These are phyloP conservation scores for Globisporangium orthogonon DNA, from an alignment of 352 stramenopile species.

Conservation along the genomic window DNA sequence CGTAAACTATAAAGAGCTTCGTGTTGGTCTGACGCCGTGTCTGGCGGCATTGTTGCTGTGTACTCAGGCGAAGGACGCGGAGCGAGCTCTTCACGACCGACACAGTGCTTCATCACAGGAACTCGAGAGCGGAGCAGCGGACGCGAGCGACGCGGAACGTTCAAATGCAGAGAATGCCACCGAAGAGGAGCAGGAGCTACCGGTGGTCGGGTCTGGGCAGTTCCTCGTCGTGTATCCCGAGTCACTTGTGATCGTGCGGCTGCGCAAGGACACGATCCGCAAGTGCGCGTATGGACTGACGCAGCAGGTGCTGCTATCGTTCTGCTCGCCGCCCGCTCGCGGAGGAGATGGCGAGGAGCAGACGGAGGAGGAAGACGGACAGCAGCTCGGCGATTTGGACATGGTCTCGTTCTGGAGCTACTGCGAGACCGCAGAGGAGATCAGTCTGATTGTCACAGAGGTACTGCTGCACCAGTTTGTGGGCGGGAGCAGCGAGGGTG, in stretches of 20 bases:
- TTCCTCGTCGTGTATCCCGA: slow-evolving; percentile 80
- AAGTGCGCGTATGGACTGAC: slow-evolving; percentile 75
- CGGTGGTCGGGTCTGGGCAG: slow-evolving; percentile 59
- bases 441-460: slow-evolving; percentile 76
- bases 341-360: neutral
- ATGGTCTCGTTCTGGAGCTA: slow-evolving; percentile 78
- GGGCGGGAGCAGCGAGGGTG: too few species aligned
- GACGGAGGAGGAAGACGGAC: neutral
- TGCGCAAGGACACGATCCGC: slow-evolving; percentile 68
- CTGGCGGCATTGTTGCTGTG: neutral
- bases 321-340: slow-evolving; percentile 2
- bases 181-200: neutral
- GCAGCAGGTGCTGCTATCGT: slow-evolving; percentile 64
- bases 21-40: neutral
- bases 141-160: neutral
- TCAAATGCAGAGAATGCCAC: neutral
- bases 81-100: slow-evolving; percentile 14
- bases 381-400: slow-evolving; percentile 7
- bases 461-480: slow-evolving; percentile 5
- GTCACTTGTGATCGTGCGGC: slow-evolving; percentile 63
- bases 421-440: slow-evolving; percentile 78
- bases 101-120: neutral
- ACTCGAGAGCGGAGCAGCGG: neutral
- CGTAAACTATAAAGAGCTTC: too few species aligned
- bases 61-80: slow-evolving; percentile 46